A percentile compares a stretch with the other conserved stretches of the same genome.
Conservation (phyloP, 2,329 filamentous ascomycete genomes). For the Sclerotinia borealis region DNA sequence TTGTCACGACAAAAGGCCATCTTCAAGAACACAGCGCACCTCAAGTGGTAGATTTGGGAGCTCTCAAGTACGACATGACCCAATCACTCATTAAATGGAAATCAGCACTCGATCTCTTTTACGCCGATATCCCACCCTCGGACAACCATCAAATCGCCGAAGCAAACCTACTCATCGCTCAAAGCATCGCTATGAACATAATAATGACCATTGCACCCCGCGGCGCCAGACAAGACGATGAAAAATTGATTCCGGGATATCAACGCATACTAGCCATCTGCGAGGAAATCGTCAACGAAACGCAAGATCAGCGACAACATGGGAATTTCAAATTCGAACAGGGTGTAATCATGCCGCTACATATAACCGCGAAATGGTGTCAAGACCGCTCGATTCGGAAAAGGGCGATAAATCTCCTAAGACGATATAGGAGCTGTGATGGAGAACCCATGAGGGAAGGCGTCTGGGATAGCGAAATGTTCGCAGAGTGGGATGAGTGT, state of each 20-base stretch:
- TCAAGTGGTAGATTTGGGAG: not conserved
- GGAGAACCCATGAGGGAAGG: slow-evolving; percentile 7
- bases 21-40: not conserved
- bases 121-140: not conserved
- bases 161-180: not conserved
- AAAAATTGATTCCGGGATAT: not conserved
- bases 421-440: not conserved
- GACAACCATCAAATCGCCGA: not conserved
- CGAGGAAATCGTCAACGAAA: not conserved
- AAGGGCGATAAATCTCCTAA: not conserved
- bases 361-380: slow-evolving; percentile 1
- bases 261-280: not conserved
- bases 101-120: not conserved
- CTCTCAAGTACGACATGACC: not conserved
- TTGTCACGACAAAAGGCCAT: not conserved
- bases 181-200: not conserved
- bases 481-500: slow-evolving; percentile 3
- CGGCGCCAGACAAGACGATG: not conserved
- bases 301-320: not conserved
- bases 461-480: slow-evolving; percentile 1
- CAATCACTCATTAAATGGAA: not conserved
- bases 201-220: not conserved
- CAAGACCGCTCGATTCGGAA: not conserved
- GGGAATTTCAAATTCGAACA: slow-evolving; percentile 5
- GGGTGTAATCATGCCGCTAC: slow-evolving; percentile 1